Conservation (phyloP, 2,329 filamentous ascomycete genomes). For the Sclerotinia spermophila region DNA sequence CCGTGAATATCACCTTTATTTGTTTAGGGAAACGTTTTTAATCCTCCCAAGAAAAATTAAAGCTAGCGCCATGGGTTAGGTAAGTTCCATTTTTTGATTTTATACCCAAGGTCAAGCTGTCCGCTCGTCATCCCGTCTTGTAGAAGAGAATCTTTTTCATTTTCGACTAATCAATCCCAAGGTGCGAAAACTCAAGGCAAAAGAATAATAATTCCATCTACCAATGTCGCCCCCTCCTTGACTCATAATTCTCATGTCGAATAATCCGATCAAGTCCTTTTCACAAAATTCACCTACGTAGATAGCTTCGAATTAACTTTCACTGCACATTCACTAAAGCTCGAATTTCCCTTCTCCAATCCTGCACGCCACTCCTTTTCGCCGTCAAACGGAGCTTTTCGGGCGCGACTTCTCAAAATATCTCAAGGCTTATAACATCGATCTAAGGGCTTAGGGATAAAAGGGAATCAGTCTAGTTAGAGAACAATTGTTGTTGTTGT, state of each 20-base stretch:
- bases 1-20: neutral
- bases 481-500: conserved; percentile 8
- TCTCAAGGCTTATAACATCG: neutral
- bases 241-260: neutral
- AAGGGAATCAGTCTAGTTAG: neutral
- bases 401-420: neutral
- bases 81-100: neutral
- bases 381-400: conserved; percentile 7
- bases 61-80: conserved; percentile 9
- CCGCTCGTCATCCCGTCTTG: conserved; percentile 13
- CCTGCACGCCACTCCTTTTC: neutral
- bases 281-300: no score
- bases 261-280: no score
- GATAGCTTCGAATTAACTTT: conserved; percentile 1
- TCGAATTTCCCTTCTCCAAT: neutral
- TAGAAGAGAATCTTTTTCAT: conserved; percentile 19
- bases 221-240: neutral
- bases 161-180: conserved; percentile 11
- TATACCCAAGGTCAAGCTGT: conserved; percentile 15
- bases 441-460: neutral
- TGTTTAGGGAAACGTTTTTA: conserved; percentile 15
- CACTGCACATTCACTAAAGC: neutral
- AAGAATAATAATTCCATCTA: neutral
- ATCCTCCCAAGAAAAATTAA: neutral
- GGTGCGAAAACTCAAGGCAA: conserved; percentile 15